Base-by-base conservation (phyloP, 345 rosid genomes). In the Boechera retrofracta region DNA sequence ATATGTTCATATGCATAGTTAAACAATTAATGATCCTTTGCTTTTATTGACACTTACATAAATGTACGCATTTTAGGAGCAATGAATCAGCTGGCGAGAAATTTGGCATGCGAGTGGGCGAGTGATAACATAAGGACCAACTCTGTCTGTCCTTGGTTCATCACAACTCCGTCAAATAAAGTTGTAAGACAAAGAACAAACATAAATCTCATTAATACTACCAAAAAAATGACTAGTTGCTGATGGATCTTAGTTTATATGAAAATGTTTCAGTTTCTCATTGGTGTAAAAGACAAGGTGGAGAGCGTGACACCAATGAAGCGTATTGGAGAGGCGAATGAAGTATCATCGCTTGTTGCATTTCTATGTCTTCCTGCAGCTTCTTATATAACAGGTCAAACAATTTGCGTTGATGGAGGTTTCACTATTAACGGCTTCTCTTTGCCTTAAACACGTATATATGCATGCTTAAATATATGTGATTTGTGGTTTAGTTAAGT, bases 291-390 rank as follows among this genome's bases (percentile, higher is more conserved):
- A 35, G 87, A 86, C 12, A 67, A 71, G 4, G 7, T 88, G 36
- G 61, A 85, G 15, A 73, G 88, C 4, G 73, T 81, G 64, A 89
- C 95, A 24, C 93, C 97, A 12, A 82, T 87, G 53, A 80, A 79
- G 52, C 97, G 93, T 5, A 55, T 87, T 28, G 97, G 91, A 61
- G 93, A 91, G 70, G 79, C 97, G 4, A 77, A 81, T 67, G 95
- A 93, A 79, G 97, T 91, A 0, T 85, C 94, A 9, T 87, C 91
- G 1, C 76, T 86, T 6, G 91, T 84, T 11, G 90, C 86, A 33
- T 93, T 80, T 82, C 87, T 90, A 7, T 87, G 96, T 85, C 77
- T 87, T 3, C 96, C 93, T 3, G 89, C 92, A n/a, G 81, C 96
- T 35, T 87, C 94, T 26, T 89, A 92, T 75, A 88, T 90, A 28